Conservation (phyloP, 108 stramenopile genomes). For the Cylindrotheca fusiformis region DNA sequence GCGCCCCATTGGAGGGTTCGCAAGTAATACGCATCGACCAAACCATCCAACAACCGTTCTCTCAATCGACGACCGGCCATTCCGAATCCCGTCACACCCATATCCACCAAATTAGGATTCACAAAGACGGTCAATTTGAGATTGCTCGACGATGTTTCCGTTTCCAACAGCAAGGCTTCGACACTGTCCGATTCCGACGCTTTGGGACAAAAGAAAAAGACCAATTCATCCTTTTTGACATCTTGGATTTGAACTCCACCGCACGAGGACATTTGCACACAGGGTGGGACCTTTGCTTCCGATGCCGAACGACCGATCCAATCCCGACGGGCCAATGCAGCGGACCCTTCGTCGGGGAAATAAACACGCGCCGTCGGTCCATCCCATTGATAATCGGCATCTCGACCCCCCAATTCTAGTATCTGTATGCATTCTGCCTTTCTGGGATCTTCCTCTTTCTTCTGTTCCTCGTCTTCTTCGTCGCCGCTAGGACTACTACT, state of each 20-base stretch:
- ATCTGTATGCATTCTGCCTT: conserved; percentile 25
- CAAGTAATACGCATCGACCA: conserved; percentile 79
- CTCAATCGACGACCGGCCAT: conserved; percentile 88
- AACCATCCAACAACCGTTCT: conserved; percentile 79
- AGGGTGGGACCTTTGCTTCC: conserved; percentile 56
- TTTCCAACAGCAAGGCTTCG: conserved; percentile 48
- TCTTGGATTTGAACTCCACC: conserved; percentile 67
- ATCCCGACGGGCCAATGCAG: conserved; percentile 85
- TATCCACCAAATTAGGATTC: conserved; percentile 92
- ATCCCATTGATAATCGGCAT: conserved; percentile 14
- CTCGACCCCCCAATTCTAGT: conserved; percentile 48
- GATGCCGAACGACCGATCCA: conserved; percentile 45
- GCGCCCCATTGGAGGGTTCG: conserved; percentile 90
- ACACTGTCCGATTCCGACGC: conserved; percentile 75
- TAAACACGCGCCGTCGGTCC: conserved; percentile 73
- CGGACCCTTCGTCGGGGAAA: conserved; percentile 93
- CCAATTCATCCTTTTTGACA: conserved; percentile 43
- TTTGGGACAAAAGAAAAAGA: conserved; percentile 82
- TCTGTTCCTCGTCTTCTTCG: conserved; percentile 20
- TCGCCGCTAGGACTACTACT: too few species aligned
- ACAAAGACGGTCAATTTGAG: conserved; percentile 79
- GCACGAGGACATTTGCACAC: conserved; percentile 68
- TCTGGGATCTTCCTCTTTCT: too few species aligned
- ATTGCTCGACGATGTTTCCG: conserved; percentile 32
- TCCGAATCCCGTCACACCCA: conserved; percentile 95